Percentiles rank a stretch among this genome's conserved stretches.
Evolutionary conservation across 2,329 filamentous ascomycete species (phyloP).

Genomic region (Fusarium oligoseptatum): DNA sequence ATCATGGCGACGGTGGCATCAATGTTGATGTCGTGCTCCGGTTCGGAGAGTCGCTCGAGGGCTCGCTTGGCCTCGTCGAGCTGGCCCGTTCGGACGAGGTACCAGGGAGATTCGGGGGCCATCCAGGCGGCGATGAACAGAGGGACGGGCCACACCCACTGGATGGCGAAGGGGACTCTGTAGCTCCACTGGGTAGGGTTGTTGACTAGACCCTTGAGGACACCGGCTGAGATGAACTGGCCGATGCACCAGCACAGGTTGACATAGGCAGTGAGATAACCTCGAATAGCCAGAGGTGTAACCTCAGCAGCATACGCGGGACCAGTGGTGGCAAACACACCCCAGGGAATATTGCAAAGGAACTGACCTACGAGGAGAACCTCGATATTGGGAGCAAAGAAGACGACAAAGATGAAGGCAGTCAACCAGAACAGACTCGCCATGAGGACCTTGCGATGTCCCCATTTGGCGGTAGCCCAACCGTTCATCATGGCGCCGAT

Average conservation of each 20-base stretch:
- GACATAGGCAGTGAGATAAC: slow-evolving; percentile 58
- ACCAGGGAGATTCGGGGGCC: slow-evolving; percentile 56
- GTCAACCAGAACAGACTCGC: slow-evolving; percentile 55
- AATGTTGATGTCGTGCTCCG: slow-evolving; percentile 51
- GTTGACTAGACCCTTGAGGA: slow-evolving; percentile 55
- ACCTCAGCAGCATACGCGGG: slow-evolving; percentile 61
- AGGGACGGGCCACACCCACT: slow-evolving; percentile 56
- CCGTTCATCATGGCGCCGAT: slow-evolving; percentile 59
- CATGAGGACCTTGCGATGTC: slow-evolving; percentile 61
- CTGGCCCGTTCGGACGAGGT: slow-evolving; percentile 50
- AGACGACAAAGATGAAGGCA: slow-evolving; percentile 62
- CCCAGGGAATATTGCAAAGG: slow-evolving; percentile 61
- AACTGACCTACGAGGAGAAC: slow-evolving; percentile 61
- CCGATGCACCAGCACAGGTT: slow-evolving; percentile 61
- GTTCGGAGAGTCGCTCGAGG: slow-evolving; percentile 50
- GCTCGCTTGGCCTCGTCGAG: slow-evolving; percentile 50
- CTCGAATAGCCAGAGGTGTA: slow-evolving; percentile 57
- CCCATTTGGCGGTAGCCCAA: slow-evolving; percentile 56
- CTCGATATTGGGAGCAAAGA: slow-evolving; percentile 61
- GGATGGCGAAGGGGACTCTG: slow-evolving; percentile 56
- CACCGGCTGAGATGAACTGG: slow-evolving; percentile 57
- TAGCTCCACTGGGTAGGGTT: slow-evolving; percentile 54
- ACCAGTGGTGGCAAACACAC: slow-evolving; percentile 60
- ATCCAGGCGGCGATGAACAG: slow-evolving; percentile 50
- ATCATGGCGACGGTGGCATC: slow-evolving; percentile 57